Evolutionary conservation across 345 rosid genomes (phyloP).

Genomic region (Moricandia arvensis): DNA sequence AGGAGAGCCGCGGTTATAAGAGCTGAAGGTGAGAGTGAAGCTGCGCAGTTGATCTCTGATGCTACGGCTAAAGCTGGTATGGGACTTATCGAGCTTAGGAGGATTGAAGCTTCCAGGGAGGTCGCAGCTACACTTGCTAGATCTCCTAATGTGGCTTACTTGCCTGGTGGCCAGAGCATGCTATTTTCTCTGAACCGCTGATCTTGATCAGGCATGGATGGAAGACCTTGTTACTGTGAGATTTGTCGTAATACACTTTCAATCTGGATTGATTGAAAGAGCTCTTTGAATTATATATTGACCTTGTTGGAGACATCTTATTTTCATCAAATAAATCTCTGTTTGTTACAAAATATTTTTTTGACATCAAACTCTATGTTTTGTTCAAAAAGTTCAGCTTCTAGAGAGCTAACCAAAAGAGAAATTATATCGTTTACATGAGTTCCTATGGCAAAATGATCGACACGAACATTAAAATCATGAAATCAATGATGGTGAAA

Average conservation of each 20-base stretch:
- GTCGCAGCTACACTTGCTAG: constrained; percentile 80
- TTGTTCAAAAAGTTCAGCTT: too few species aligned
- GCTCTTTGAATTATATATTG: not conserved
- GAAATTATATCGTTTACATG: too few species aligned
- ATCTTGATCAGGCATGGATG: not conserved
- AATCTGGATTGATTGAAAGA: constrained; percentile 16
- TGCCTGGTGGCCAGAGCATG: constrained; percentile 86
- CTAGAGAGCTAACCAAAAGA: too few species aligned
- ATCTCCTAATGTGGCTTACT: constrained; percentile 81
- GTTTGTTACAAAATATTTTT: not conserved
- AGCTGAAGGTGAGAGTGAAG: constrained; percentile 97
- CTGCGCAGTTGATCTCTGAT: constrained; percentile 89
- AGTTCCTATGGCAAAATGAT: too few species aligned
- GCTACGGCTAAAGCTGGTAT: constrained; percentile 77
- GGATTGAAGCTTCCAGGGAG: constrained; percentile 96
- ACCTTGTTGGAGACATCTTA: not conserved
- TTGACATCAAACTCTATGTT: too few species aligned
- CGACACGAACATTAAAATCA: too few species aligned
- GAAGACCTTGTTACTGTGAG: not conserved
- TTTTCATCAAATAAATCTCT: constrained; percentile 10
- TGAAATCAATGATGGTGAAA: too few species aligned
- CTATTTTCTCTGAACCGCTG: constrained; percentile 71
- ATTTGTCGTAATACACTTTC: not conserved
- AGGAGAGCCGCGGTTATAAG: constrained; percentile 92
- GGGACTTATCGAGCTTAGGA: constrained; percentile 94